Percentiles rank a stretch among this genome's conserved stretches.
Evolutionary conservation across 2,329 filamentous ascomycete species (phyloP).

Genomic region (Exophiala mesophila): DNA sequence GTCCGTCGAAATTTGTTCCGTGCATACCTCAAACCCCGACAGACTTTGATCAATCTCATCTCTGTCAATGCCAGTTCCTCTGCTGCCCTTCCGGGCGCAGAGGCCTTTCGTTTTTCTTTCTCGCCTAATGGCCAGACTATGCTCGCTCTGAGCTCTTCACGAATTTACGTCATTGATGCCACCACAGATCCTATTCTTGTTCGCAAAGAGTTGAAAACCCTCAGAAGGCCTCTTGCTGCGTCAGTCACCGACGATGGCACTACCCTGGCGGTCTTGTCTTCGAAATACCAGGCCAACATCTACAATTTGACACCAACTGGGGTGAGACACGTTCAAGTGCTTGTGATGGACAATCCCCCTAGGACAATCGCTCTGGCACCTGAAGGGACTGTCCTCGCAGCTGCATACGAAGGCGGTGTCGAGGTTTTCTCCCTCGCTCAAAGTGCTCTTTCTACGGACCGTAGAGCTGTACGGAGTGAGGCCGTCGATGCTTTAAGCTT

Average conservation of each 20-base stretch:
- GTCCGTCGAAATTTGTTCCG: slow-evolving; percentile 74
- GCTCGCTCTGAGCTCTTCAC: slow-evolving; percentile 77
- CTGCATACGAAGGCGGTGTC: slow-evolving; percentile 82
- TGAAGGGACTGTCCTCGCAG: slow-evolving; percentile 73
- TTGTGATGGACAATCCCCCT: slow-evolving; percentile 73
- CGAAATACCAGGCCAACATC: slow-evolving; percentile 78
- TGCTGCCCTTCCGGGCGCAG: slow-evolving; percentile 71
- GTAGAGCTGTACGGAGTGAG: slow-evolving; percentile 73
- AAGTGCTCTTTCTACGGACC: slow-evolving; percentile 59
- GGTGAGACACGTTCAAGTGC: slow-evolving; percentile 66
- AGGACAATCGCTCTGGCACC: slow-evolving; percentile 75
- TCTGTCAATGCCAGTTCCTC: slow-evolving; percentile 81
- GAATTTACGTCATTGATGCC: slow-evolving; percentile 73
- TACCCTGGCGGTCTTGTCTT: slow-evolving; percentile 72
- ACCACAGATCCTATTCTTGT: slow-evolving; percentile 57
- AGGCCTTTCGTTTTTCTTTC: slow-evolving; percentile 78
- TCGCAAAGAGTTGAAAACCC: slow-evolving; percentile 72
- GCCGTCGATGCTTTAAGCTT: slow-evolving; percentile 69
- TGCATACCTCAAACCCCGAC: slow-evolving; percentile 64
- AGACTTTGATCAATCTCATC: slow-evolving; percentile 71
- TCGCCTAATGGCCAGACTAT: slow-evolving; percentile 70
- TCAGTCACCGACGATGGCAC: slow-evolving; percentile 75
- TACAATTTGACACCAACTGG: slow-evolving; percentile 65
- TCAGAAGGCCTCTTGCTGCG: slow-evolving; percentile 67
- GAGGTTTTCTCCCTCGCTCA: slow-evolving; percentile 73